A percentile compares a stretch with the other conserved stretches of the same genome.
Conservation (phyloP, 2,329 filamentous ascomycete species). For the Hypoxylon sp. region DNA sequence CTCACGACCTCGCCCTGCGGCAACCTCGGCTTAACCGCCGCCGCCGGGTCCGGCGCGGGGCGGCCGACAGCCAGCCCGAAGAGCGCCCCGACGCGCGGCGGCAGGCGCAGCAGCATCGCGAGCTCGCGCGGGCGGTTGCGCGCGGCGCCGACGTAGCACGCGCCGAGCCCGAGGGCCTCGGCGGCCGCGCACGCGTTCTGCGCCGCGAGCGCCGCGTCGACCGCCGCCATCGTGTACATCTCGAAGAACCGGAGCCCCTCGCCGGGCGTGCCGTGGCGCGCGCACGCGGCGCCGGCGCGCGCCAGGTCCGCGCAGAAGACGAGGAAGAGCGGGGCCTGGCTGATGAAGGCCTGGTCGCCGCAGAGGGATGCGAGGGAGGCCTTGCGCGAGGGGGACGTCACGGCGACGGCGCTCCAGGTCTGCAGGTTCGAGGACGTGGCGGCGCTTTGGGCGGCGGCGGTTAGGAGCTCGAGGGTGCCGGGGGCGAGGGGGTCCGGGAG, state of each 20-base stretch:
- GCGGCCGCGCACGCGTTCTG: constrained; percentile 45
- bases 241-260: constrained; percentile 43
- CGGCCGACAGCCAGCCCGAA: constrained; percentile 44
- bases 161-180: constrained; percentile 45
- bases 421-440: constrained; percentile 48
- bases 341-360: constrained; percentile 46
- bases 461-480: constrained; percentile 42
- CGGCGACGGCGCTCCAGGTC: constrained; percentile 46
- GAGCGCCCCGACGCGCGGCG: constrained; percentile 43
- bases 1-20: constrained; percentile 41
- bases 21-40: constrained; percentile 43
- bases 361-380: constrained; percentile 39
- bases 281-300: constrained; percentile 41
- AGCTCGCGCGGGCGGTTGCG: constrained; percentile 44
- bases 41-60: constrained; percentile 35
- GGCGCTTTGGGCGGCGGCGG: constrained; percentile 47
- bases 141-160: constrained; percentile 45
- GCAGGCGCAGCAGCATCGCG: constrained; percentile 40
- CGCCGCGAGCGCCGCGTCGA: constrained; percentile 45
- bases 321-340: constrained; percentile 44
- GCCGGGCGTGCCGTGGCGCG: constrained; percentile 32
- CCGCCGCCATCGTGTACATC: constrained; percentile 46
- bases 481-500: constrained; percentile 33
- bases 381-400: constrained; percentile 41
- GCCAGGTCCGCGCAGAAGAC: constrained; percentile 47